phyloP scores from a whole-genome alignment of 768 basidiomycete species.

The Leccinum rimulosum region DNA sequence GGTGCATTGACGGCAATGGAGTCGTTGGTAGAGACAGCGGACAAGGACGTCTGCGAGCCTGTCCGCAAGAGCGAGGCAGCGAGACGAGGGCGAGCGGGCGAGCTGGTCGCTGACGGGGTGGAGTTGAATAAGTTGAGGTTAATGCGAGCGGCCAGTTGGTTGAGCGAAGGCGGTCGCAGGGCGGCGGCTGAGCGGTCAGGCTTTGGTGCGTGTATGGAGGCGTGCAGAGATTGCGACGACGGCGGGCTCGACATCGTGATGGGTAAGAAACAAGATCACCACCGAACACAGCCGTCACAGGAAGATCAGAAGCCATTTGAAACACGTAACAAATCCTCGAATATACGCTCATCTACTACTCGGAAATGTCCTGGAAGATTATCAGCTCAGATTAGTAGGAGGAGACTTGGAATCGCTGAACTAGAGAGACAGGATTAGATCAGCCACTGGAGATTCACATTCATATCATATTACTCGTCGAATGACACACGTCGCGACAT shows the following conservation, averaged over 20 bases:
- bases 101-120: constrained; percentile 23
- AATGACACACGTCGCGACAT: neutral
- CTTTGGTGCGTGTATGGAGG: constrained; percentile 36
- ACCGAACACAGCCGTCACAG: neutral
- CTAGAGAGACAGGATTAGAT: neutral
- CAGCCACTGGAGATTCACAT: too few species aligned
- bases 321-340: neutral
- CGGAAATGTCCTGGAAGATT: neutral
- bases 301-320: neutral
- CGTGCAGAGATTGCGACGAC: constrained; percentile 26
- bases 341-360: neutral
- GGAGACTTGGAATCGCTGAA: neutral
- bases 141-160: constrained; percentile 80
- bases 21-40: constrained; percentile 49
- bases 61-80: constrained; percentile 72
- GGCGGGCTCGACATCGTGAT: constrained; percentile 33
- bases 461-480: too few species aligned
- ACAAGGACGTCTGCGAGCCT: constrained; percentile 50
- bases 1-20: constrained; percentile 68
- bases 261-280: constrained; percentile 16
- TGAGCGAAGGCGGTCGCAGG: constrained; percentile 65
- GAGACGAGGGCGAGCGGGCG: constrained; percentile 59
- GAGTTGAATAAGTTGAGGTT: constrained; percentile 38
- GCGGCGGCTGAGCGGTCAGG: constrained; percentile 35
- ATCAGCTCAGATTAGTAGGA: neutral